phyloP scores from a whole-genome alignment of 2,329 filamentous ascomycete genomes.

The Arthroderma sp. region DNA sequence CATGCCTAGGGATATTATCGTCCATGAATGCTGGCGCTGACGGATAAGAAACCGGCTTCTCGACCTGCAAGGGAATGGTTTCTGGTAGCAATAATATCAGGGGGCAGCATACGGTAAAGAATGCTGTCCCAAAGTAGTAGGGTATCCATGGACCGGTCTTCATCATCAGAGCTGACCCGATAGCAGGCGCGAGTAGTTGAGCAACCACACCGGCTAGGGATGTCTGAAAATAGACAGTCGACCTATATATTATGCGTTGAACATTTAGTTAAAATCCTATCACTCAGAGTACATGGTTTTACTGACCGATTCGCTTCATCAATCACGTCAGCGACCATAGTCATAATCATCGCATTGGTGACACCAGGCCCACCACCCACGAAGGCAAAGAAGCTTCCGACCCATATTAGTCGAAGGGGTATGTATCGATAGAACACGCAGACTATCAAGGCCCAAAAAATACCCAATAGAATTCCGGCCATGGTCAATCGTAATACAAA shows the following conservation, averaged over 20 bases:
- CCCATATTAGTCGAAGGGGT: conserved; percentile 38
- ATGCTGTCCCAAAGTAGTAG: conserved; percentile 25
- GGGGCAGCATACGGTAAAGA: conserved; percentile 25
- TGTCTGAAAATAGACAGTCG: conserved; percentile 32
- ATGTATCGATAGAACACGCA: conserved; percentile 31
- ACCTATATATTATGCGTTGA: conserved; percentile 18
- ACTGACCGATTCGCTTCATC: conserved; percentile 33
- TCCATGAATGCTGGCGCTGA: neutral
- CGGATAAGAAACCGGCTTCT: neutral
- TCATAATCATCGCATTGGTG: conserved; percentile 37
- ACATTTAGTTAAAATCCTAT: neutral
- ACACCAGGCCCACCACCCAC: conserved; percentile 40
- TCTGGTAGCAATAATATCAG: conserved; percentile 29
- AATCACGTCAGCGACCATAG: conserved; percentile 42
- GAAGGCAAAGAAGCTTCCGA: conserved; percentile 36
- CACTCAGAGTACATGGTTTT: neutral
- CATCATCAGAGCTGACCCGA: conserved; percentile 32
- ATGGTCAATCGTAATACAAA: conserved; percentile 34
- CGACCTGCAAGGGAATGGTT: conserved; percentile 23
- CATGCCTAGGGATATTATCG: neutral
- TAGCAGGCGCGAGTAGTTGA: conserved; percentile 29
- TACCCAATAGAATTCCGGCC: conserved; percentile 30
- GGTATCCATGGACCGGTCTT: conserved; percentile 30
- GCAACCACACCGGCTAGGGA: conserved; percentile 30
- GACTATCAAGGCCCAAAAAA: conserved; percentile 24